Evolutionary conservation across 2,329 filamentous ascomycete species (phyloP).

Genomic region (Colletotrichum caudatum): DNA sequence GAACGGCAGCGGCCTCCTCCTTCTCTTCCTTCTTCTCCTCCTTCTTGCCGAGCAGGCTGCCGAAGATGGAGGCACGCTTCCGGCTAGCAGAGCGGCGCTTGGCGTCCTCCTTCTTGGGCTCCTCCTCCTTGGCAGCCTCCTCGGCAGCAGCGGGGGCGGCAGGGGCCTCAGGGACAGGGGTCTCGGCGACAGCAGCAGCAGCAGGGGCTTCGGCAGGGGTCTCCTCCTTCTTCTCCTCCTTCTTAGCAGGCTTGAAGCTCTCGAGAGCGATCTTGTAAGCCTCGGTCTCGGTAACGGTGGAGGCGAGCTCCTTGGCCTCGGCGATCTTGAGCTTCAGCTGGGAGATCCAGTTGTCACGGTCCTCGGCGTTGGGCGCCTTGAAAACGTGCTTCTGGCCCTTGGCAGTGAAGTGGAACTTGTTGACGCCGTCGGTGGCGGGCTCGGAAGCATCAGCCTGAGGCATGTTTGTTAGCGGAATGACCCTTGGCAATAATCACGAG

Average conservation of each 20-base stretch:
- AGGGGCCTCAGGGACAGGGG: conserved; percentile 46
- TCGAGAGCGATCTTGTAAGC: conserved; percentile 89
- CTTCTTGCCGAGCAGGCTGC: conserved; percentile 68
- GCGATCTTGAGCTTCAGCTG: conserved; percentile 85
- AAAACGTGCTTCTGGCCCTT: conserved; percentile 94
- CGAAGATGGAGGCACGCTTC: conserved; percentile 75
- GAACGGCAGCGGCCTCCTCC: conserved; percentile 51
- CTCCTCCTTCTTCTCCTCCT: conserved; percentile 60
- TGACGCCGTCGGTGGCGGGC: conserved; percentile 78
- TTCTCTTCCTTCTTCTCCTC: conserved; percentile 55
- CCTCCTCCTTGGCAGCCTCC: conserved; percentile 55
- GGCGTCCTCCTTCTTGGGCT: conserved; percentile 66
- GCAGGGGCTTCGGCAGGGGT: conserved; percentile 56
- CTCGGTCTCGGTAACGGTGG: conserved; percentile 80
- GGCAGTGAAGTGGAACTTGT: conserved; percentile 88
- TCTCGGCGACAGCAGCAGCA: conserved; percentile 49
- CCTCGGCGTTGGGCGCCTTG: conserved; percentile 79
- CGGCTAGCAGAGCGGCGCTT: conserved; percentile 74
- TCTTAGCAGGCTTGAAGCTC: conserved; percentile 68
- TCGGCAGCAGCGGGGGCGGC: conserved; percentile 47
- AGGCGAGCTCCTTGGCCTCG: conserved; percentile 85
- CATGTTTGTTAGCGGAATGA: conserved; percentile 46
- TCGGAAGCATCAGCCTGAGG: conserved; percentile 72
- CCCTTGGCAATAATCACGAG: conserved; percentile 2
- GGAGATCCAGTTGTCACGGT: conserved; percentile 93